phyloP scores from a whole-genome alignment of 495 filamentous ascomycete genomes.

The Penicillium silybi region DNA sequence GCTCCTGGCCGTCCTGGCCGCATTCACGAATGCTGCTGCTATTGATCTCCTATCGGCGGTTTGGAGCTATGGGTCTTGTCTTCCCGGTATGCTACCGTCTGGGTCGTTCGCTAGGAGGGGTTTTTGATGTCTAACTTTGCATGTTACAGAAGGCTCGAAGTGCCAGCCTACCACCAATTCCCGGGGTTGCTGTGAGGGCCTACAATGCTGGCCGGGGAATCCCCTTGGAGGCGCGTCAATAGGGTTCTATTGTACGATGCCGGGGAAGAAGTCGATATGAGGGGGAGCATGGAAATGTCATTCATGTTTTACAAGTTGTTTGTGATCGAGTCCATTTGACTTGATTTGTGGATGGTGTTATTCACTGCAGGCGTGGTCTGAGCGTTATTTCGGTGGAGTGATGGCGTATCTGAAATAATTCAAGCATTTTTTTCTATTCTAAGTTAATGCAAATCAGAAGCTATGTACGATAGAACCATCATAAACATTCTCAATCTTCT shows the following conservation, averaged over 20 bases:
- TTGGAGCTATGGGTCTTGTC: not conserved
- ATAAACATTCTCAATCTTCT: conserved; percentile 35
- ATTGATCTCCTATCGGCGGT: not conserved
- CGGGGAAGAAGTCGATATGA: not conserved
- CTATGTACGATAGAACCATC: not conserved
- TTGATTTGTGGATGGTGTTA: not conserved
- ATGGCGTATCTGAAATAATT: not conserved
- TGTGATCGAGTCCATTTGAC: not conserved
- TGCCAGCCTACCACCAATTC: not conserved
- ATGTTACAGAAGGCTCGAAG: not conserved
- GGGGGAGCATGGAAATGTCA: not conserved
- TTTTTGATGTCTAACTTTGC: not conserved
- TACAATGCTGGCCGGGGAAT: not conserved
- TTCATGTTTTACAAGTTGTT: not conserved
- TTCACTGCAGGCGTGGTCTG: not conserved
- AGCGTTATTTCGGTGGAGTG: not conserved
- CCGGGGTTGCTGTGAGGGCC: not conserved
- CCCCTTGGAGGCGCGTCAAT: not conserved
- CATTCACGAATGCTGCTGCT: not conserved
- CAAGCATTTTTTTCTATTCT: not conserved
- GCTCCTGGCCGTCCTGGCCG: not conserved
- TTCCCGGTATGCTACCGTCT: not conserved
- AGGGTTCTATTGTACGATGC: not conserved
- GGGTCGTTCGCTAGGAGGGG: not conserved
- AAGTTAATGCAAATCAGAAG: not conserved